These are phyloP conservation scores for Populus alba DNA, from an alignment of 345 rosid genomes.

Conservation along the genomic window DNA sequence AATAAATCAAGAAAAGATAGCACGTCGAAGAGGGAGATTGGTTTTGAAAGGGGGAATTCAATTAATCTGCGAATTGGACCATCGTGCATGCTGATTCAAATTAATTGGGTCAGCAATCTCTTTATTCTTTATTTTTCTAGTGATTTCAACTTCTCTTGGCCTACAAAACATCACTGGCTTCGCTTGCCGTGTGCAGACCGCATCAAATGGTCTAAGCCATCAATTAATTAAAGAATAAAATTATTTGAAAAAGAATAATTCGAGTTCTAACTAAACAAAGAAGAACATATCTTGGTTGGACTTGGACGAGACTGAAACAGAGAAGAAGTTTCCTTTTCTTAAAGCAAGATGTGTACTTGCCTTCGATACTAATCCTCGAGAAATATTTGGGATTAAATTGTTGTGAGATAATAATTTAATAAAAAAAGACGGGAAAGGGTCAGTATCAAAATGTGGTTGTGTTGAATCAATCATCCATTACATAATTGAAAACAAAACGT, in stretches of 20 bases:
- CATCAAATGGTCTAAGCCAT: background rate
- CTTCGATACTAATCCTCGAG: background rate
- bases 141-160: background rate
- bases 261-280: background rate
- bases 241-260: background rate
- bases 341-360: background rate
- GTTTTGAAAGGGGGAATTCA: no score
- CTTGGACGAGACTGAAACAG: background rate
- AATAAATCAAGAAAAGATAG: background rate
- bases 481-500: background rate
- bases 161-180: constrained; percentile 1
- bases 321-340: background rate
- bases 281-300: background rate
- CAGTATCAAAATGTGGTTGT: background rate
- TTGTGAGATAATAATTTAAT: background rate
- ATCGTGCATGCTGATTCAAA: background rate
- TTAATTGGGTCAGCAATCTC: background rate
- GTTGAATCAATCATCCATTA: background rate
- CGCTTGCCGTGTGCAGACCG: constrained; percentile 2
- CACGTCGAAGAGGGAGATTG: background rate
- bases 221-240: background rate
- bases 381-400: background rate
- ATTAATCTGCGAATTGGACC: background rate
- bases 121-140: background rate
- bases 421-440: background rate